Conservation (phyloP, 805 yeast genomes). For the Ogataea salicorniae region DNA sequence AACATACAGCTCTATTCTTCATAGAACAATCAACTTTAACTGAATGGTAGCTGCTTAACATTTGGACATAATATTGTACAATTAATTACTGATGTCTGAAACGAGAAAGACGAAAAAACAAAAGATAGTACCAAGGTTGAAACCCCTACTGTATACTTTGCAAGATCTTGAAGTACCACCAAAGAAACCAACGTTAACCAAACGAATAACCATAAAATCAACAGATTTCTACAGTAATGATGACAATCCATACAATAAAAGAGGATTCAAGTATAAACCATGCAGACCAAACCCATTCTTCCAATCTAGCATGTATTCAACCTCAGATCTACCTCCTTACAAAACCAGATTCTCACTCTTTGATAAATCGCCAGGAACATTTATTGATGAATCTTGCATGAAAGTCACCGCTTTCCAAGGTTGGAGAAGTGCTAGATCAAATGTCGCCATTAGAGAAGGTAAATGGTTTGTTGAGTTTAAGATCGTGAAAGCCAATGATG, state of each 20-base stretch:
- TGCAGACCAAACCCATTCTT: slow-evolving; percentile 68
- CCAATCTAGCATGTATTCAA: slow-evolving; percentile 53
- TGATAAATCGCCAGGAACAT: slow-evolving; percentile 63
- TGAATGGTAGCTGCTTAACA: too few relatives aligned
- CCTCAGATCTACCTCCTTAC: slow-evolving; percentile 71
- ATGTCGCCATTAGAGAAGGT: slow-evolving; percentile 75
- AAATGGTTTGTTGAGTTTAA: slow-evolving; percentile 73
- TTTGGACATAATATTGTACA: neutral
- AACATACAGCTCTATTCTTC: too few relatives aligned
- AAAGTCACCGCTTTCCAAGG: slow-evolving; percentile 61
- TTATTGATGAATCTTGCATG: slow-evolving; percentile 33
- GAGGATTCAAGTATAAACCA: slow-evolving; percentile 77
- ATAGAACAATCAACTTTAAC: too few relatives aligned
- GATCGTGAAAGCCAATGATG: slow-evolving; percentile 32
- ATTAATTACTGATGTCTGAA: neutral
- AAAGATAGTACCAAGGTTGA: slow-evolving; percentile 27
- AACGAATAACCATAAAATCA: slow-evolving; percentile 7
- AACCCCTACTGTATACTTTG: slow-evolving; percentile 31
- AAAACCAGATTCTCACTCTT: slow-evolving; percentile 52
- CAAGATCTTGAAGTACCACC: slow-evolving; percentile 23
- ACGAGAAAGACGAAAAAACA: slow-evolving; percentile 1
- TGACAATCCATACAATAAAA: slow-evolving; percentile 74
- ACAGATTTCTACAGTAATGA: slow-evolving; percentile 43
- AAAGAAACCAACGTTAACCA: slow-evolving; percentile 17
- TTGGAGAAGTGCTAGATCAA: slow-evolving; percentile 75